Conservation (phyloP, 805 yeast genomes). For the Lipomyces anomalus region DNA sequence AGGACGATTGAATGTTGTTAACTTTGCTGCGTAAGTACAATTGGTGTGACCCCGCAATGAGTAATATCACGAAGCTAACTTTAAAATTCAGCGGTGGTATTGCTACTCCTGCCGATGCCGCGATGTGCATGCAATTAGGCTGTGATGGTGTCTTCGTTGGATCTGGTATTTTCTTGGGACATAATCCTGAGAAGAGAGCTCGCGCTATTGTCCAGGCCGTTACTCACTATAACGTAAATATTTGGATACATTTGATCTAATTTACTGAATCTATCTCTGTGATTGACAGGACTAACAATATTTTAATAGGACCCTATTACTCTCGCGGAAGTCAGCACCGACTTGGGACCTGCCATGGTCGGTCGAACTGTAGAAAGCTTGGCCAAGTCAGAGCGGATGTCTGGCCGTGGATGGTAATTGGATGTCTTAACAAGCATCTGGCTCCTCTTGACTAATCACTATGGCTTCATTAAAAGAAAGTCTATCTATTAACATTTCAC, state of each 20-base stretch:
- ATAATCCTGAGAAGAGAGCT: slow-evolving; percentile 67
- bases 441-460: background rate
- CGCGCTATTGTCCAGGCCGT: slow-evolving; percentile 76
- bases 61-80: background rate
- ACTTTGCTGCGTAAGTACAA: slow-evolving; percentile 56
- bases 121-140: slow-evolving; percentile 75
- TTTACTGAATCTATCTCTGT: background rate
- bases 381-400: slow-evolving; percentile 37
- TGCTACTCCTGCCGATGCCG: slow-evolving; percentile 85
- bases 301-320: slow-evolving; percentile 44
- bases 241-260: background rate
- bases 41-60: background rate
- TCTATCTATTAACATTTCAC: background rate
- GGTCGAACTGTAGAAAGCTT: slow-evolving; percentile 58
- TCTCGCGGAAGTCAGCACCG: slow-evolving; percentile 60
- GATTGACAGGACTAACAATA: background rate
- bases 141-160: slow-evolving; percentile 75
- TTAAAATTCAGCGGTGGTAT: slow-evolving; percentile 53
- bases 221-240: slow-evolving; percentile 47
- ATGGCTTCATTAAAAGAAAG: background rate
- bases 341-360: slow-evolving; percentile 70
- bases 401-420: slow-evolving; percentile 25
- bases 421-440: background rate
- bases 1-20: slow-evolving; percentile 73
- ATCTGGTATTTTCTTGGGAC: slow-evolving; percentile 71